A percentile compares a stretch with the other conserved stretches of the same genome.
These are phyloP conservation scores for Lactifluus pinguis DNA, from an alignment of 768 basidiomycete species.

Conservation along the genomic window DNA sequence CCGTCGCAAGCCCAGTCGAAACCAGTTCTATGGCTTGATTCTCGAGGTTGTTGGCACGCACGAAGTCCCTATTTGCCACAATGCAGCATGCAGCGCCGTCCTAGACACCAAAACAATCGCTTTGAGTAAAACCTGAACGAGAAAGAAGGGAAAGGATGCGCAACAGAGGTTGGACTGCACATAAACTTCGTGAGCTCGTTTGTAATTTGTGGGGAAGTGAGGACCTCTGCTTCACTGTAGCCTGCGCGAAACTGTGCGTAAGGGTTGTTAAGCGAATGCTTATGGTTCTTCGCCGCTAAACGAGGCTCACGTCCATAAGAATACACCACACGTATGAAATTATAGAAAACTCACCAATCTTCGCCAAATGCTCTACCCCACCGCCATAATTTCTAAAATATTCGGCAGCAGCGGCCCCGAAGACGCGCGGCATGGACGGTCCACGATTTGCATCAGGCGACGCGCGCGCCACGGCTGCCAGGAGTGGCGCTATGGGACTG, in stretches of 20 bases:
- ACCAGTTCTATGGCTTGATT: conserved; percentile 86
- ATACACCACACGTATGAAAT: neutral
- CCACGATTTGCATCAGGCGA: conserved; percentile 57
- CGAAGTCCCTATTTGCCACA: conserved; percentile 71
- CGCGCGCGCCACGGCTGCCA: conserved; percentile 36
- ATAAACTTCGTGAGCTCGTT: conserved; percentile 73
- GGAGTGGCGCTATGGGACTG: conserved; percentile 41
- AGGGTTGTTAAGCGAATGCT: conserved; percentile 72
- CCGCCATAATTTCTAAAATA: conserved; percentile 72
- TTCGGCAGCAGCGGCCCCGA: conserved; percentile 63
- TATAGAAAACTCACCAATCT: conserved; percentile 49
- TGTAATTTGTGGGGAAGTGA: conserved; percentile 58
- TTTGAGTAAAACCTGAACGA: neutral
- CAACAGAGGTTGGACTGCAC: conserved; percentile 71
- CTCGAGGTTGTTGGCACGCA: conserved; percentile 59
- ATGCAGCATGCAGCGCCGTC: conserved; percentile 72
- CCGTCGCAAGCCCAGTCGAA: conserved; percentile 55
- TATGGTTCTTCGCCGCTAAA: conserved; percentile 75
- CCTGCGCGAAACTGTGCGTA: conserved; percentile 81
- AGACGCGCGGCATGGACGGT: conserved; percentile 63
- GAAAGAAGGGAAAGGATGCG: neutral
- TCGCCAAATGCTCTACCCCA: conserved; percentile 54
- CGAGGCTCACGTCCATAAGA: neutral
- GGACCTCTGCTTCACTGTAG: conserved; percentile 64
- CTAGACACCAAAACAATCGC: conserved; percentile 26